Percentiles rank a stretch among this genome's conserved stretches.
phyloP scores from a whole-genome alignment of 1,284 basidiomycete genomes.

The Heterobasidion irregulare region DNA sequence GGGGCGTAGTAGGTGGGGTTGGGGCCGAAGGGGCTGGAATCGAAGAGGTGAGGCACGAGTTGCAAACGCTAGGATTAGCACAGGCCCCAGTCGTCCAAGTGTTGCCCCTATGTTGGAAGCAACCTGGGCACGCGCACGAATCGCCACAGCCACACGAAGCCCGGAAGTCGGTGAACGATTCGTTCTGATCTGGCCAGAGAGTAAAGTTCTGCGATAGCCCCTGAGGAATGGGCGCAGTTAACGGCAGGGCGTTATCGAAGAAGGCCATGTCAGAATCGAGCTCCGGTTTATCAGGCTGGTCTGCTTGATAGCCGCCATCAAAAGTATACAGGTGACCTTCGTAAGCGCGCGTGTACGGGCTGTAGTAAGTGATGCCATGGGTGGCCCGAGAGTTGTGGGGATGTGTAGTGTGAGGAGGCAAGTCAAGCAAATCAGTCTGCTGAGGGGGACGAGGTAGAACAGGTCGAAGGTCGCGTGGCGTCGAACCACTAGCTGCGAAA shows the following conservation, averaged over 20 bases:
- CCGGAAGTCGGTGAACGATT: conserved; percentile 11
- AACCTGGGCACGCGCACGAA: conserved; percentile 44
- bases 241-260: background rate
- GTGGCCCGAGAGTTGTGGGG: conserved; percentile 15
- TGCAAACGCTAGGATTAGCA: conserved; percentile 37
- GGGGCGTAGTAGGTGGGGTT: conserved; percentile 14
- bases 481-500: conserved; percentile 11
- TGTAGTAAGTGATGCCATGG: conserved; percentile 38
- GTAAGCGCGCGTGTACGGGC: conserved; percentile 57
- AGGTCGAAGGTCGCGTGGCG: conserved; percentile 18
- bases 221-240: background rate
- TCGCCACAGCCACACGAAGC: conserved; percentile 44
- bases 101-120: conserved; percentile 36
- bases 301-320: background rate
- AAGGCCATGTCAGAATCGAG: background rate
- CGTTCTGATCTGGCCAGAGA: conserved; percentile 5
- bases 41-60: conserved; percentile 48
- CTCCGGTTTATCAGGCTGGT: background rate
- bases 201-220: background rate
- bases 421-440: conserved; percentile 11
- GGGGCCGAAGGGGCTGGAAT: conserved; percentile 20
- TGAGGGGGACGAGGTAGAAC: conserved; percentile 26
- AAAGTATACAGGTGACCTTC: conserved; percentile 23
- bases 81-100: conserved; percentile 28
- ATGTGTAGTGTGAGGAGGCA: conserved; percentile 7